phyloP scores from a whole-genome alignment of 345 rosid species.

The Hibiscus mutabilis region DNA sequence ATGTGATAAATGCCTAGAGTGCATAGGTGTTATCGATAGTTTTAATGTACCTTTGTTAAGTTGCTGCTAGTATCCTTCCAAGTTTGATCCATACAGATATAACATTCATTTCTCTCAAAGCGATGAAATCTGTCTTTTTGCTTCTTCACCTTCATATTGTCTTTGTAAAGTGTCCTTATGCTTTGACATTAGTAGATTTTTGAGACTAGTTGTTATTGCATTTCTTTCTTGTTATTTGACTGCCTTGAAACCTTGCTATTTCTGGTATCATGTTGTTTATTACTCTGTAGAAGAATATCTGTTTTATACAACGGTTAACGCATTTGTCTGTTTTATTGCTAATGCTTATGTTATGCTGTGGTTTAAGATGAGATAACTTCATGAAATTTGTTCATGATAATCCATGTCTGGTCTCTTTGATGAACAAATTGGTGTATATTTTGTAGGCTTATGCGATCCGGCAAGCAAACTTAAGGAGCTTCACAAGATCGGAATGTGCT shows the following conservation, averaged over 20 bases:
- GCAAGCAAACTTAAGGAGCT: conserved; percentile 52
- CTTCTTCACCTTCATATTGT: background rate
- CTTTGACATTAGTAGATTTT: background rate
- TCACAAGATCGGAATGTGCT: conserved; percentile 54
- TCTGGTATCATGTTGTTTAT: too few species aligned
- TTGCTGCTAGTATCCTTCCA: background rate
- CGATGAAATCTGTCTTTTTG: too few species aligned
- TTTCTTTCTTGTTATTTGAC: too few species aligned
- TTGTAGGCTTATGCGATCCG: conserved; percentile 66
- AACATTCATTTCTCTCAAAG: too few species aligned
- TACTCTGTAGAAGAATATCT: too few species aligned
- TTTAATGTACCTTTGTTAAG: too few species aligned
- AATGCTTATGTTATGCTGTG: background rate
- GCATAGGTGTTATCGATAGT: background rate
- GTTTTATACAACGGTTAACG: background rate
- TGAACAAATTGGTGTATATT: background rate
- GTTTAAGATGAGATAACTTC: background rate
- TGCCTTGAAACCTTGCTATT: too few species aligned
- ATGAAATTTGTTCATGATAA: too few species aligned
- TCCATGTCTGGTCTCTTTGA: background rate
- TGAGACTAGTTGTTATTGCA: background rate
- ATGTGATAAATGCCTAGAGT: background rate
- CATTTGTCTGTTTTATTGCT: background rate
- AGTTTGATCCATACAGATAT: background rate
- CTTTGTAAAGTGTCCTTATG: too few species aligned